Percentiles rank a stretch among this genome's conserved stretches.
phyloP scores from a whole-genome alignment of 1,284 basidiomycete genomes.

The Pulveroboletus sp. region DNA sequence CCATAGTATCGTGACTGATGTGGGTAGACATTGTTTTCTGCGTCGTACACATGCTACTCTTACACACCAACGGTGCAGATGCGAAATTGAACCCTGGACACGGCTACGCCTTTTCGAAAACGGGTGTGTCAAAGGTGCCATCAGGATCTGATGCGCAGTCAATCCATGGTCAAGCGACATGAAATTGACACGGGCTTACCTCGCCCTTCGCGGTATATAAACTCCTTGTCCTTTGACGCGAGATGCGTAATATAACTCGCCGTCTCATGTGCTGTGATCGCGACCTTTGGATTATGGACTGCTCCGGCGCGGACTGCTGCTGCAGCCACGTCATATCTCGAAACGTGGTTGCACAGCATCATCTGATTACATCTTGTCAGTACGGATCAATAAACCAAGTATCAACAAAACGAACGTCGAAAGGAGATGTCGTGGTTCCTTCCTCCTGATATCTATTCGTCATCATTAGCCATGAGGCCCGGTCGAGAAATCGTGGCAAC shows the following conservation, averaged over 20 bases:
- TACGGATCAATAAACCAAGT: not conserved
- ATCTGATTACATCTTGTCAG: slow-evolving; percentile 40
- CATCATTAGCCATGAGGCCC: slow-evolving; percentile 43
- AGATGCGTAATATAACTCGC: slow-evolving; percentile 57
- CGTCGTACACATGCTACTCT: not conserved
- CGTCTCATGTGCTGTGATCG: slow-evolving; percentile 53
- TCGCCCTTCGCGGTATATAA: slow-evolving; percentile 55
- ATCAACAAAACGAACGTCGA: slow-evolving; percentile 48
- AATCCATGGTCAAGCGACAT: not conserved
- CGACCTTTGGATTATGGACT: slow-evolving; percentile 50
- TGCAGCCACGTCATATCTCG: slow-evolving; percentile 62
- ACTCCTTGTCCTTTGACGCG: slow-evolving; percentile 54
- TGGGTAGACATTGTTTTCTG: not conserved
- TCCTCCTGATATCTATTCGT: slow-evolving; percentile 67
- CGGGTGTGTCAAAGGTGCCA: slow-evolving; percentile 48
- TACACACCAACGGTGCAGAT: slow-evolving; percentile 8
- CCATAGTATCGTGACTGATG: no score
- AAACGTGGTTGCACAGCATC: slow-evolving; percentile 69
- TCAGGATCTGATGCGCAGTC: slow-evolving; percentile 41
- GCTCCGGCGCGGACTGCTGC: slow-evolving; percentile 58
- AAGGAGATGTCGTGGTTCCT: slow-evolving; percentile 69
- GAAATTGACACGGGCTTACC: slow-evolving; percentile 38
- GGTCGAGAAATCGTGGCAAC: slow-evolving; percentile 34
- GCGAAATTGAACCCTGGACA: not conserved
- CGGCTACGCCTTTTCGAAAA: slow-evolving; percentile 30